A percentile compares a stretch with the other conserved stretches of the same genome.
phyloP scores from a whole-genome alignment of 1,139 yeast genomes.

The Yarrowia galli region DNA sequence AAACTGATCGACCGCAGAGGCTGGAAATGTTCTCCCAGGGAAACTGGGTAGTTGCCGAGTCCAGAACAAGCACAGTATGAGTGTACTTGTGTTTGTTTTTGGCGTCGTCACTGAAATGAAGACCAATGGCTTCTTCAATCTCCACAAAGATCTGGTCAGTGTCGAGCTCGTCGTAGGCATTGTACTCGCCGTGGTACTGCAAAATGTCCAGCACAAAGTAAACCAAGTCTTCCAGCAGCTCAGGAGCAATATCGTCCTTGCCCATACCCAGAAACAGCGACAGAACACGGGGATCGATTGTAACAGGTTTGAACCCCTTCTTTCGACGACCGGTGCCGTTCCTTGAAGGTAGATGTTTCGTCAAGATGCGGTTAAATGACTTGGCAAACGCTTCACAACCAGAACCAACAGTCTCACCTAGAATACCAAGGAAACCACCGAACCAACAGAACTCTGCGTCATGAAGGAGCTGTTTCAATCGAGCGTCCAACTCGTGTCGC shows the following conservation, averaged over 20 bases:
- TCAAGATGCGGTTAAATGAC: conserved; percentile 52
- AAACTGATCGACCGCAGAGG: conserved; percentile 62
- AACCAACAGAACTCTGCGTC: conserved; percentile 74
- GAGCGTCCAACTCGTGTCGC: conserved; percentile 67
- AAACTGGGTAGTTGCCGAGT: conserved; percentile 65
- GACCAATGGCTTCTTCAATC: conserved; percentile 56
- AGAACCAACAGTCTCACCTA: conserved; percentile 51
- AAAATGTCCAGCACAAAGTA: conserved; percentile 67
- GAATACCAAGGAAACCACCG: conserved; percentile 78
- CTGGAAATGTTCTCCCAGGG: conserved; percentile 90
- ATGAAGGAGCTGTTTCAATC: conserved; percentile 61
- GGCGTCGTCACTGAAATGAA: conserved; percentile 44
- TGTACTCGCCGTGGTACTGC: conserved; percentile 67
- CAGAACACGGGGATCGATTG: conserved; percentile 60
- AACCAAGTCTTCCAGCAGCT: conserved; percentile 67
- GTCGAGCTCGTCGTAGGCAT: conserved; percentile 70
- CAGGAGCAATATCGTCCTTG: conserved; percentile 50
- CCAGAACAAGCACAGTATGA: conserved; percentile 75
- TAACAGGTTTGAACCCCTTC: conserved; percentile 46
- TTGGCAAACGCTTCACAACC: conserved; percentile 53
- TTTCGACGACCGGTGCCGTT: conserved; percentile 10
- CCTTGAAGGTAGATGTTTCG: conserved; percentile 51
- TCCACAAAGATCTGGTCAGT: conserved; percentile 59
- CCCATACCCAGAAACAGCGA: conserved; percentile 62
- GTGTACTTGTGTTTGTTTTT: conserved; percentile 46